phyloP scores from a whole-genome alignment of 129 eudicot species.

The Pulicaria dysenterica region DNA sequence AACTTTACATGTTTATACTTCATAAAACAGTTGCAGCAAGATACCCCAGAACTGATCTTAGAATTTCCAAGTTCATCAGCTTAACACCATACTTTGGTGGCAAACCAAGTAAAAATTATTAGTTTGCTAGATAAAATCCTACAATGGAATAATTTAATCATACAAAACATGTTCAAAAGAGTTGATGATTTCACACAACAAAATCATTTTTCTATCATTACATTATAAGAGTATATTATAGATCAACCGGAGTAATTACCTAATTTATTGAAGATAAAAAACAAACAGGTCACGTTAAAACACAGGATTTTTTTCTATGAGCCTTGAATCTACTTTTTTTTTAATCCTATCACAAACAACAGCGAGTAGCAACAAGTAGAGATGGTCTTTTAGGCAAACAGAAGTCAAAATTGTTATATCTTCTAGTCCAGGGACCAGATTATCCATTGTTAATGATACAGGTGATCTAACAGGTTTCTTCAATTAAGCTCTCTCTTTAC shows the following conservation, averaged over 20 bases:
- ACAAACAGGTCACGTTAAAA: too few species aligned
- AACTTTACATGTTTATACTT: not conserved
- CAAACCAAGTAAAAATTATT: not conserved
- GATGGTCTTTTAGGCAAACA: not conserved
- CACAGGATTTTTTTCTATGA: too few species aligned
- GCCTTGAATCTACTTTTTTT: too few species aligned
- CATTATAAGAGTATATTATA: too few species aligned
- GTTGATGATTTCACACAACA: too few species aligned
- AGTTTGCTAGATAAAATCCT: too few species aligned
- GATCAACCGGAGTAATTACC: too few species aligned
- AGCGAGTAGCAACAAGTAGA: not conserved
- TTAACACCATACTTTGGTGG: not conserved
- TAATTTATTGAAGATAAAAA: too few species aligned
- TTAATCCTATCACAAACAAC: too few species aligned
- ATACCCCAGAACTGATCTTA: not conserved
- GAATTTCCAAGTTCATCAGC: not conserved
- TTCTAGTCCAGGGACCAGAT: not conserved
- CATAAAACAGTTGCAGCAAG: not conserved
- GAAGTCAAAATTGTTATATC: not conserved
- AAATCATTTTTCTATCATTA: too few species aligned
- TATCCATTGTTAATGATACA: not conserved
- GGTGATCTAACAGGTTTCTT: not conserved
- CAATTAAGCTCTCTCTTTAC: slow-evolving; percentile 5
- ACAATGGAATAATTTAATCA: too few species aligned
- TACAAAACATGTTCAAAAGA: not conserved